These are phyloP conservation scores for Aphanomyces astaci DNA, from an alignment of 352 stramenopile species.

Conservation along the genomic window DNA sequence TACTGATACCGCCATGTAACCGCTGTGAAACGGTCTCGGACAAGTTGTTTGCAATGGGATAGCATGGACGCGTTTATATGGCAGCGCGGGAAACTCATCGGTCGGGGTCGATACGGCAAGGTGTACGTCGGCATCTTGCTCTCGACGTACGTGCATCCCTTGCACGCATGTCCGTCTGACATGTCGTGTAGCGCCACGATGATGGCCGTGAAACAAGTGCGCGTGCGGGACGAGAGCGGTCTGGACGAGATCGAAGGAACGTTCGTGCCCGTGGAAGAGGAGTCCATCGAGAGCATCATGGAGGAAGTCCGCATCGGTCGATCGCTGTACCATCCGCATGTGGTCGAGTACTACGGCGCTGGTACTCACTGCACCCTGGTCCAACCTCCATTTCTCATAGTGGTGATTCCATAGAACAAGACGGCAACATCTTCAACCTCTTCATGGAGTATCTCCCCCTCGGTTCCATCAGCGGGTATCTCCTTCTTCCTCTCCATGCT, in stretches of 20 bases:
- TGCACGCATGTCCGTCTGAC: background rate
- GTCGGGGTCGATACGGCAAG: constrained; percentile 59
- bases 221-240: constrained; percentile 61
- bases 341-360: constrained; percentile 51
- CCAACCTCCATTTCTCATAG: too few species aligned
- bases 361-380: too few species aligned
- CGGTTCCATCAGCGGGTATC: constrained; percentile 63
- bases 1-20: too few species aligned
- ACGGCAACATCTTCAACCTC: constrained; percentile 53
- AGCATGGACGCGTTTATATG: constrained; percentile 37
- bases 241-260: constrained; percentile 61
- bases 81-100: constrained; percentile 56
- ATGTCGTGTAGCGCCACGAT: constrained; percentile 60
- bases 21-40: background rate
- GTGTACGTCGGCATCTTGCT: constrained; percentile 61
- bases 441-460: constrained; percentile 83
- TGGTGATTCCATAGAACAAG: constrained; percentile 37
- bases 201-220: constrained; percentile 84
- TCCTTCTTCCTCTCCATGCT: background rate
- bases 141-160: constrained; percentile 33
- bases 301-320: constrained; percentile 44
- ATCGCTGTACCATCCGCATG: constrained; percentile 45
- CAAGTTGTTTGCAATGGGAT: background rate
- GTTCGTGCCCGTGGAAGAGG: constrained; percentile 45
- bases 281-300: constrained; percentile 48